These are phyloP conservation scores for Fusarium zealandicum DNA, from an alignment of 2,329 filamentous ascomycete genomes.

Conservation along the genomic window DNA sequence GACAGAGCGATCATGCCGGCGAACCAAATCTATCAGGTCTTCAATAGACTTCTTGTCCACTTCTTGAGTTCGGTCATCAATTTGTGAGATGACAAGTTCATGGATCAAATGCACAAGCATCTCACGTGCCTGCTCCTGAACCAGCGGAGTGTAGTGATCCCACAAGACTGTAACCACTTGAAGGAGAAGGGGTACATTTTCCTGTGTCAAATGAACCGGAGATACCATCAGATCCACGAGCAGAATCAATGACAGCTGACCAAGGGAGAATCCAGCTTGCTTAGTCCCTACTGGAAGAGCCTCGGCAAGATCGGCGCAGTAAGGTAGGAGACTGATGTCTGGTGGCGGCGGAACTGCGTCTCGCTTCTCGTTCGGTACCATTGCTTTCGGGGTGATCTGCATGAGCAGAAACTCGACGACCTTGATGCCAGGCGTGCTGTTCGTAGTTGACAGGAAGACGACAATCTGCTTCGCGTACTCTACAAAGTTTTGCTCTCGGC, in stretches of 20 bases:
- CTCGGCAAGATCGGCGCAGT: conserved; percentile 83
- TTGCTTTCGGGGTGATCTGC: conserved; percentile 93
- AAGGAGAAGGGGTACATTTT: conserved; percentile 83
- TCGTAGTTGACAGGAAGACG: conserved; percentile 88
- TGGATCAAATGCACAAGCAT: conserved; percentile 98
- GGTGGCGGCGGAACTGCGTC: conserved; percentile 72
- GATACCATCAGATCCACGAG: conserved; percentile 96
- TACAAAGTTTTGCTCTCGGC: conserved; percentile 96
- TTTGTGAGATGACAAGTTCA: conserved; percentile 82
- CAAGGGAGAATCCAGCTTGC: conserved; percentile 88
- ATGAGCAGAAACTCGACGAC: conserved; percentile 93
- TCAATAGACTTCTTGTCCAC: conserved; percentile 79
- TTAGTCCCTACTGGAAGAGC: conserved; percentile 89
- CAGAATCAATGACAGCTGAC: conserved; percentile 90
- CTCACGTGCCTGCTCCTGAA: conserved; percentile 95
- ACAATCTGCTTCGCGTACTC: conserved; percentile 98
- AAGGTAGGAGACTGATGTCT: conserved; percentile 79
- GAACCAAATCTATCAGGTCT: conserved; percentile 84
- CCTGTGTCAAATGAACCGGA: conserved; percentile 78
- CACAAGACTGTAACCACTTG: conserved; percentile 94
- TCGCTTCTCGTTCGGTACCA: conserved; percentile 89
- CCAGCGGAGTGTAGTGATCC: conserved; percentile 95
- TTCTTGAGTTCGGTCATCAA: conserved; percentile 72
- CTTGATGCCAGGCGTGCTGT: conserved; percentile 77
- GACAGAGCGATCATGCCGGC: conserved; percentile 82